phyloP scores from a whole-genome alignment of 805 yeast genomes.

The Starmerella lactis-condensi region DNA sequence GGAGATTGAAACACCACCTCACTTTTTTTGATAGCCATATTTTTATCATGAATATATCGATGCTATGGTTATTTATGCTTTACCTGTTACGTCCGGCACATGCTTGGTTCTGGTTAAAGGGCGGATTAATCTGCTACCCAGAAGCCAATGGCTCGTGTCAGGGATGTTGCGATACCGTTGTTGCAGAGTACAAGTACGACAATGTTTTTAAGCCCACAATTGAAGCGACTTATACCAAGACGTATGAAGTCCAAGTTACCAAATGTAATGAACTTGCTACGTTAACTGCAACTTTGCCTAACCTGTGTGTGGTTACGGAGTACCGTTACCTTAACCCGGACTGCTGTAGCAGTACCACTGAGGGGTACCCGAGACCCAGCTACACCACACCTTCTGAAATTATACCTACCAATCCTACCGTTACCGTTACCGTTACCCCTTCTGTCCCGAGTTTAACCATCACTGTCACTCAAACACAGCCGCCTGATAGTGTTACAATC shows the following conservation, averaged over 20 bases:
- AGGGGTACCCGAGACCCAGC: not conserved
- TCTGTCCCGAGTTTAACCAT: slow-evolving; percentile 1
- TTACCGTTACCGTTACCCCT: too few species aligned
- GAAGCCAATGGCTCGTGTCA: slow-evolving; percentile 15
- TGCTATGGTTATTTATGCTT: slow-evolving; percentile 10
- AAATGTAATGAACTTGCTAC: slow-evolving; percentile 14
- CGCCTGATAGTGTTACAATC: slow-evolving; percentile 7
- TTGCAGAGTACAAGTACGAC: slow-evolving; percentile 16
- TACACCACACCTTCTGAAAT: not conserved
- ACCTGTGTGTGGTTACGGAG: slow-evolving; percentile 38
- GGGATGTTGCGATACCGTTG: slow-evolving; percentile 21
- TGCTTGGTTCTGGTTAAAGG: slow-evolving; percentile 19
- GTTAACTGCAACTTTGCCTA: slow-evolving; percentile 25
- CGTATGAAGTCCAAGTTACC: slow-evolving; percentile 8
- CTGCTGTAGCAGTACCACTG: slow-evolving; percentile 11
- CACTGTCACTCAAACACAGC: slow-evolving; percentile 8
- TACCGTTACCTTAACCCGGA: slow-evolving; percentile 15
- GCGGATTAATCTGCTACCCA: slow-evolving; percentile 10
- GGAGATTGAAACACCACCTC: too few species aligned
- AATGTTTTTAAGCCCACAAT: slow-evolving; percentile 5
- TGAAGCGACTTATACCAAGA: slow-evolving; percentile 8
- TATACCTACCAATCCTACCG: not conserved
- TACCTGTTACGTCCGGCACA: slow-evolving; percentile 9
- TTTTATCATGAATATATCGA: slow-evolving; percentile 1
- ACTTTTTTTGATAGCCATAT: not conserved